Evolutionary conservation across 192 early-diverging fungal genomes (phyloP).

Genomic region (Spizellomyces punctatus): DNA sequence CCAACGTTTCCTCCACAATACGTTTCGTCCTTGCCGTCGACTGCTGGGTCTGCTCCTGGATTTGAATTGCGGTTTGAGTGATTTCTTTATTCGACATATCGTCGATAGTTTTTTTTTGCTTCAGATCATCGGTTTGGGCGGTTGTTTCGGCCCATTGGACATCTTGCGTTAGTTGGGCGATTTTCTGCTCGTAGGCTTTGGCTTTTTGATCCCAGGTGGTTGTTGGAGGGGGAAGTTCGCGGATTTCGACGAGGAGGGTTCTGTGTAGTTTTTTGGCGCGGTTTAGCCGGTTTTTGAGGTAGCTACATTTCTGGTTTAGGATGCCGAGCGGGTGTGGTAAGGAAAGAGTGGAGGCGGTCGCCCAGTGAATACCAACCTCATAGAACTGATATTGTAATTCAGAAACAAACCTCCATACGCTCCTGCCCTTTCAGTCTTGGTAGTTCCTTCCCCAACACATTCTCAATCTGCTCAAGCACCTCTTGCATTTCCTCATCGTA

Average conservation of each 20-base stretch:
- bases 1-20: slow-evolving; percentile 53
- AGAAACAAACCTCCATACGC: slow-evolving; percentile 42
- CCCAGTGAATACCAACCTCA: slow-evolving; percentile 2
- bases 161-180: slow-evolving; percentile 57
- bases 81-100: slow-evolving; percentile 59
- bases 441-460: slow-evolving; percentile 51
- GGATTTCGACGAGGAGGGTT: slow-evolving; percentile 54
- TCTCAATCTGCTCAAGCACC: slow-evolving; percentile 46
- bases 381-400: neutral
- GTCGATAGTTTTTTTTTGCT: slow-evolving; percentile 42
- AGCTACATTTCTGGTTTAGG: slow-evolving; percentile 55
- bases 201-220: slow-evolving; percentile 52
- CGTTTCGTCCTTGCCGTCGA: slow-evolving; percentile 44
- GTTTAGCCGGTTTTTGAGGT: slow-evolving; percentile 52
- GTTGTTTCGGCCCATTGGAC: slow-evolving; percentile 62
- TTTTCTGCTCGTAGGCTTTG: slow-evolving; percentile 44
- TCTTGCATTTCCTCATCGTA: slow-evolving; percentile 63
- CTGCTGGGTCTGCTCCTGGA: slow-evolving; percentile 55
- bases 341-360: neutral
- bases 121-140: slow-evolving; percentile 45
- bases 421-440: slow-evolving; percentile 51
- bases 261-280: slow-evolving; percentile 56
- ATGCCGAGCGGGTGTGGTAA: neutral
- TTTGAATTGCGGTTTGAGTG: slow-evolving; percentile 47
- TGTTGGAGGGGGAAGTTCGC: slow-evolving; percentile 34